These are phyloP conservation scores for Fraxinus velutina DNA, from an alignment of 305 asterid genomes.

Conservation along the genomic window DNA sequence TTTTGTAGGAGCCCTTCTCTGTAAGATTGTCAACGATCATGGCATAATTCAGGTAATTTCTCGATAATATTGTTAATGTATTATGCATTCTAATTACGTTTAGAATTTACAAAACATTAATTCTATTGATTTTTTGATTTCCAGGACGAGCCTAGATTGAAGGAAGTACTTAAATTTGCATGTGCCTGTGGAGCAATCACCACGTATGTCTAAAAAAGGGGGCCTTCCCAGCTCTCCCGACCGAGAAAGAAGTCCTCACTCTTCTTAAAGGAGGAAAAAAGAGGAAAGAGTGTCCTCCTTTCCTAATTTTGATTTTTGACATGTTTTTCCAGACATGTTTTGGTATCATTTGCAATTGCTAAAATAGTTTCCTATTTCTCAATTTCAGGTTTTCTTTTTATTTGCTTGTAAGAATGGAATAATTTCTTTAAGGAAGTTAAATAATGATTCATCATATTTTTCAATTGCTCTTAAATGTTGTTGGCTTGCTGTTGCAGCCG, in stretches of 20 bases:
- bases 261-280: slow-evolving; percentile 26
- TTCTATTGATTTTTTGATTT: background rate
- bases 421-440: background rate
- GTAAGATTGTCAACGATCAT: slow-evolving; percentile 70
- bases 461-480: background rate
- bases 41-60: slow-evolving; percentile 51
- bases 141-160: slow-evolving; percentile 63
- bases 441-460: background rate
- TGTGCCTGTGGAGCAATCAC: slow-evolving; percentile 90
- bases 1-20: slow-evolving; percentile 80
- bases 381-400: background rate
- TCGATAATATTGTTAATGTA: background rate
- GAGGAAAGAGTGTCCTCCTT: background rate
- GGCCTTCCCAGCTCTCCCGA: slow-evolving; percentile 82
- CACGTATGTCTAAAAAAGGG: slow-evolving; percentile 62
- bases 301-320: background rate
- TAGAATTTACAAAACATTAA: background rate
- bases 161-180: slow-evolving; percentile 57
- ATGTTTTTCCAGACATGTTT: background rate
- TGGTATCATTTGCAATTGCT: background rate
- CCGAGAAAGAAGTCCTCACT: slow-evolving; percentile 38
- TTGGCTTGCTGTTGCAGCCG: background rate
- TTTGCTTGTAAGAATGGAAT: background rate
- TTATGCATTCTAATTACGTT: background rate
- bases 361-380: background rate